Conservation (phyloP, 768 basidiomycete species). For the Kwoniella sp. region DNA sequence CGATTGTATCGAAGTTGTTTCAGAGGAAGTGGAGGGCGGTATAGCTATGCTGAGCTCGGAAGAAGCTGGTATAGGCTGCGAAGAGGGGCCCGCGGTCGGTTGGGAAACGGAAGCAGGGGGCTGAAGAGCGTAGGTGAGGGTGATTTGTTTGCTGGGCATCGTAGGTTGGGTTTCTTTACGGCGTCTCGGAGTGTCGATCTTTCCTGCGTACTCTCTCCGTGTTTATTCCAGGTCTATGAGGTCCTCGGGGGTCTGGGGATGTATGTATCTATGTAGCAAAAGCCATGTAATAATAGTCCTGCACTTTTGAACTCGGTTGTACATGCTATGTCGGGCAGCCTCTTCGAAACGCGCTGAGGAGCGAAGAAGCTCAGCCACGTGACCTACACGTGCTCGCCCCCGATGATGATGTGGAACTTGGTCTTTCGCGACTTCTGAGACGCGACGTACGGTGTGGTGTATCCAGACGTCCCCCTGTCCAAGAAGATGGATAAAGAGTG, state of each 20-base stretch:
- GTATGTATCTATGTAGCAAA: no score
- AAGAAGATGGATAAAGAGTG: no score
- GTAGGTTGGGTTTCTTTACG: background rate
- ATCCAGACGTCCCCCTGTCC: no score
- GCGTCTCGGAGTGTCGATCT: no score
- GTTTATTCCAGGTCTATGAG: no score
- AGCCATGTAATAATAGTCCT: no score
- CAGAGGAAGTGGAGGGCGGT: background rate
- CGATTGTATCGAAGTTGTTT: background rate
- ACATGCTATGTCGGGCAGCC: no score
- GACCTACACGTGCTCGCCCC: background rate
- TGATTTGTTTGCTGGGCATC: constrained; percentile 14
- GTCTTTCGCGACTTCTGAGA: background rate
- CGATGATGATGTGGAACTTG: constrained; percentile 4
- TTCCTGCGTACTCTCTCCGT: no score
- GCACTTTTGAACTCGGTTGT: no score
- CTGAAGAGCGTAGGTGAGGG: constrained; percentile 12
- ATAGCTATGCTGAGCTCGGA: constrained; percentile 3
- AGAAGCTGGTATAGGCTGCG: constrained; percentile 5
- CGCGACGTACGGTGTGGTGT: constrained; percentile 13
- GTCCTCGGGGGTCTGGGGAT: no score
- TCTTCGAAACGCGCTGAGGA: no score
- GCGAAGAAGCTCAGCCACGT: background rate
- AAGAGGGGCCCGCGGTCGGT: constrained; percentile 9
- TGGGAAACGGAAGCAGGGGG: constrained; percentile 6